Base-by-base conservation (phyloP, 768 basidiomycete species). In the Psilocybe sp. region DNA sequence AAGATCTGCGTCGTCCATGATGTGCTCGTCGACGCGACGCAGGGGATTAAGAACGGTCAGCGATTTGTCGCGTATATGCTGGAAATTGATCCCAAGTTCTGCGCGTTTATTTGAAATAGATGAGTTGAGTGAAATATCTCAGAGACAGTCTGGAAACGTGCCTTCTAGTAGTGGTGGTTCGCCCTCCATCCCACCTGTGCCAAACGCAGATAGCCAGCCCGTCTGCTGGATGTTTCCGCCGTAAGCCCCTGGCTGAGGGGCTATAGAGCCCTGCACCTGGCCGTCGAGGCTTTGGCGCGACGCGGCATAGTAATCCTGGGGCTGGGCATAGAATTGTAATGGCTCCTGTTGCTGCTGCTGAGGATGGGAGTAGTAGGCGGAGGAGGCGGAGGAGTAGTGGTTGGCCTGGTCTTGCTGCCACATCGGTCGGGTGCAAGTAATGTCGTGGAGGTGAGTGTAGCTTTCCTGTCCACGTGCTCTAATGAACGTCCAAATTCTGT, bases 1-100 rank as follows among this genome's bases (percentile, higher is more conserved):
- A 28, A 99, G 78, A 70, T 99, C 97, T 16, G 96, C 95, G 60
- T 99, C 97, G 68, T 99, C 97, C 97, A 99, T 99, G 52, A 99
- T 98, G 50, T 80, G 87, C 54, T 88, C 90, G 53, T 97, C 87
- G 31, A 95, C 81, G 44, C 75, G 76, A 50, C 82, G 79, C 16
- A 98, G 72, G 3, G 97, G 97, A 62, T 99, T 98, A 44, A 99
- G 82, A 7, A 98, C 97, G 0, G 97, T 94, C 69, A 95, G 69
- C 18, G 94, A 91, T 74, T 98, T 99, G 49, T 82, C 85, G 33
- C 88, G 82, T 69, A 99, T 98, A 65, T 99, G 97, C 33, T 85
- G 82, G 58, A 98, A 97, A 72, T 99, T 98, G 66, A 99, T 95
- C 36, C 97, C 97, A 33, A 99, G 84, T 66, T 98, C 97, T 98